Percentiles rank a stretch among this genome's conserved stretches.
phyloP scores from a whole-genome alignment of 2,329 filamentous ascomycete species.

The Penicillium digitatum region DNA sequence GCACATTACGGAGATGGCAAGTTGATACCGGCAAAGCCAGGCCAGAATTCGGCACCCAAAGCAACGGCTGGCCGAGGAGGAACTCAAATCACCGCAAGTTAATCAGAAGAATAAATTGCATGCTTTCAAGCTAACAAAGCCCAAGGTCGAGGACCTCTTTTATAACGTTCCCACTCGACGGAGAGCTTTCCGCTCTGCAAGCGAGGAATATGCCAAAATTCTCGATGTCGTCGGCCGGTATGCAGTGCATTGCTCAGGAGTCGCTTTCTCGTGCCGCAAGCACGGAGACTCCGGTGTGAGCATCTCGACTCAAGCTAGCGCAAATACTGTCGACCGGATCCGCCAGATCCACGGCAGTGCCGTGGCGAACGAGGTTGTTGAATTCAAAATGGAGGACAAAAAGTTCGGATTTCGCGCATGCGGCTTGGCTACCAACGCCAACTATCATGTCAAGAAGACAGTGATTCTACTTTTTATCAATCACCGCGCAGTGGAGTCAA shows the following conservation, averaged over 20 bases:
- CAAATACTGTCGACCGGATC: slow-evolving; percentile 75
- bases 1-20: slow-evolving; percentile 82
- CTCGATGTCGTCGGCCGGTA: slow-evolving; percentile 92
- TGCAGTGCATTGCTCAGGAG: slow-evolving; percentile 83
- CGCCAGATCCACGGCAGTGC: slow-evolving; percentile 80
- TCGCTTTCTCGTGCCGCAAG: slow-evolving; percentile 96
- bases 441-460: slow-evolving; percentile 89
- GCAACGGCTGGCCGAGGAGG: slow-evolving; percentile 81
- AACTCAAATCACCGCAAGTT: slow-evolving; percentile 79
- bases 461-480: slow-evolving; percentile 92
- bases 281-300: slow-evolving; percentile 81
- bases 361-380: slow-evolving; percentile 83
- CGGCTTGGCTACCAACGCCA: slow-evolving; percentile 84
- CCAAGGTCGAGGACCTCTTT: slow-evolving; percentile 80
- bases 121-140: not conserved
- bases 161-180: slow-evolving; percentile 91
- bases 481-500: slow-evolving; percentile 87
- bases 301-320: slow-evolving; percentile 70
- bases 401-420: slow-evolving; percentile 80
- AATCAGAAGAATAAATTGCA: not conserved
- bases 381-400: slow-evolving; percentile 66
- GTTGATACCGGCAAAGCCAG: slow-evolving; percentile 77
- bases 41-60: slow-evolving; percentile 80
- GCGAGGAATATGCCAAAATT: slow-evolving; percentile 97
- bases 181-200: slow-evolving; percentile 81